Base-by-base conservation (phyloP, 2,329 filamentous ascomycete genomes). In the Phialophora tarda region DNA sequence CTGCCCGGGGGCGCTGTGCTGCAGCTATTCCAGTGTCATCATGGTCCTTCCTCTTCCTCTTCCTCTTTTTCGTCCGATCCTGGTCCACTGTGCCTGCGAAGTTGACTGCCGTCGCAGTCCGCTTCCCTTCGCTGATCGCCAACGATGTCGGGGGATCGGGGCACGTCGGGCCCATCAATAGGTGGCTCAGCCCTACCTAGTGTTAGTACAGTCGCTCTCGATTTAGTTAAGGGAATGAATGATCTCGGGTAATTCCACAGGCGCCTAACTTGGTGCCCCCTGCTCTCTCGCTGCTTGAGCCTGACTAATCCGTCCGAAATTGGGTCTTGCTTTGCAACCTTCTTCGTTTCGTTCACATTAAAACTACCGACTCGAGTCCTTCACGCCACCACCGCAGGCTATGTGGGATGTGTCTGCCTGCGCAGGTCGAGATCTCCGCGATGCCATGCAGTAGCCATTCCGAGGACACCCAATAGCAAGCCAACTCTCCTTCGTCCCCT, bases 11-110 rank as follows among this genome's bases (percentile, higher is more conserved):
- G 3, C 44, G 44, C 17, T 50, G 47, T 50, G 23, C 23, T 50
- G 48, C 24, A 28, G 48, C 48, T 28, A 51, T 26, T 28, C 38
- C 38, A 44, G 38, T 44, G 38, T 44, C 38, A 44, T n/a, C 38
- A n/a, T n/a, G 6, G 38, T 44, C 38, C n/a, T n/a, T n/a, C n/a
- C n/a, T n/a, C n/a, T n/a, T n/a, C n/a, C 38, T 44, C 6, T 8
- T 2, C 38, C 17, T 12, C 28, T 30, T 8, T 1, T 7, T 30
- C 32, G 12, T 34, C 38, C 6, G 17, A 44, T 44, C 14, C 38
- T 44, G 38, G 38, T 44, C 14, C 6, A 6, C 38, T 17, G 1
- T 8, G 12, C 38, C 38, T 8, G 17, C 17, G 17, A 44, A 44
- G 38, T 44, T n/a, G 17, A 44, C 38, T 41, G 2, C 38, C 5